Evolutionary conservation across 1,284 basidiomycete species (phyloP).

Genomic region (Garcileccinum viscosum): DNA sequence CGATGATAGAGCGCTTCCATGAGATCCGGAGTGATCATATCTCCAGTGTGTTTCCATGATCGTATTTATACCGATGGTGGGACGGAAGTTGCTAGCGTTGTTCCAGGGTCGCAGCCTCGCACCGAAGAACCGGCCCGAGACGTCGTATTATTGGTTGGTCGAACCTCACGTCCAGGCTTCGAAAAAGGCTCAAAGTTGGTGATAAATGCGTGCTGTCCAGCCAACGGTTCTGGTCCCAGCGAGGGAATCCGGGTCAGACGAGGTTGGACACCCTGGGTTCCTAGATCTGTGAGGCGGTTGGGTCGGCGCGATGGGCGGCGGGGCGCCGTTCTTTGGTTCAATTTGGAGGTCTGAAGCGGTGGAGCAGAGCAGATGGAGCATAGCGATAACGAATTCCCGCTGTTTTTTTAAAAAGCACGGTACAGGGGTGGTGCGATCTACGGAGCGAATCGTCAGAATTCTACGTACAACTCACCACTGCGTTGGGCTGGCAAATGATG

Average conservation of each 20-base stretch:
- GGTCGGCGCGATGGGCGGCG: neutral
- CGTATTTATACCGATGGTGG: slow-evolving; percentile 10
- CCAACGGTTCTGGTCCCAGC: neutral
- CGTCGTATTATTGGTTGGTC: neutral
- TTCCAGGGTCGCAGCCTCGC: neutral
- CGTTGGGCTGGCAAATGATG: neutral
- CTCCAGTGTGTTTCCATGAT: neutral
- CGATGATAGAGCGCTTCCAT: neutral
- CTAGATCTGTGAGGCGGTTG: neutral
- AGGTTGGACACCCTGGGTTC: neutral
- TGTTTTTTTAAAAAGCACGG: slow-evolving; percentile 10
- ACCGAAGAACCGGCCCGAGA: neutral
- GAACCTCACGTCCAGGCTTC: neutral
- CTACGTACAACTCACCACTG: slow-evolving; percentile 10
- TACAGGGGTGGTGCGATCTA: slow-evolving; percentile 4
- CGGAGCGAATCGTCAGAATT: slow-evolving; percentile 15
- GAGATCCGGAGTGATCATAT: neutral
- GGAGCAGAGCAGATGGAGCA: too few species aligned
- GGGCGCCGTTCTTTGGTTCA: too few species aligned
- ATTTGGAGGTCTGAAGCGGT: neutral
- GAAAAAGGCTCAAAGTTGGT: neutral
- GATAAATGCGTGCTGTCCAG: neutral
- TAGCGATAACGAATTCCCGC: neutral
- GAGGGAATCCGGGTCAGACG: neutral
- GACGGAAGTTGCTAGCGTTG: neutral